Evolutionary conservation across 148 eudicot species (phyloP).

Genomic region (Rhododendron molle): DNA sequence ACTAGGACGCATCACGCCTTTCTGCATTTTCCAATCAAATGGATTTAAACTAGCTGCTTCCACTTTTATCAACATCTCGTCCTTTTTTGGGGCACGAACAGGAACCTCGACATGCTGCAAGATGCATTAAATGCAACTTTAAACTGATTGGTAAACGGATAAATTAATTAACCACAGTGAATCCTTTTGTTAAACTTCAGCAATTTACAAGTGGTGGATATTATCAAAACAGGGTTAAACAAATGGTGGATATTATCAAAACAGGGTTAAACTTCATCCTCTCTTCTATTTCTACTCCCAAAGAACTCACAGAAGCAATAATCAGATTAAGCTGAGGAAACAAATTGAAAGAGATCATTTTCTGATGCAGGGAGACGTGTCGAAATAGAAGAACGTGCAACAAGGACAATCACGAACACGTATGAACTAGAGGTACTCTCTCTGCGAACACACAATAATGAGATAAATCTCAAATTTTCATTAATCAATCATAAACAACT

Average conservation of each 20-base stretch:
- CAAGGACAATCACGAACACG: no score
- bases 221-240: not conserved
- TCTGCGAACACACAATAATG: no score
- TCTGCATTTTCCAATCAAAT: slow-evolving; percentile 71
- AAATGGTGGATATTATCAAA: not conserved
- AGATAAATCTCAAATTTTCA: no score
- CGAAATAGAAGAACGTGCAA: no score
- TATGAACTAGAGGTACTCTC: no score
- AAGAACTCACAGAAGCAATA: not conserved
- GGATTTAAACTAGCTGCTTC: slow-evolving; percentile 81
- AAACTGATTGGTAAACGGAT: no score
- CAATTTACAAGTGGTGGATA: no score
- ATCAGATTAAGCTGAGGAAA: no score
- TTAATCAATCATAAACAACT: no score
- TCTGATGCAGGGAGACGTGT: no score
- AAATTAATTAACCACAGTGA: not conserved
- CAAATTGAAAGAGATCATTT: not conserved
- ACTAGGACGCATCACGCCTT: slow-evolving; percentile 46
- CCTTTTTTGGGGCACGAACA: slow-evolving; percentile 54
- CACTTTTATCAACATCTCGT: slow-evolving; percentile 62
- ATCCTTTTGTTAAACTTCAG: not conserved
- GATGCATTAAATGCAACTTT: not conserved
- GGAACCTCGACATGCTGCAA: slow-evolving; percentile 59
- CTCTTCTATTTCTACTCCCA: not conserved
- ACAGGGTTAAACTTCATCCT: not conserved